Conservation (phyloP, 1,284 basidiomycete species). For the Irpex sp. region DNA sequence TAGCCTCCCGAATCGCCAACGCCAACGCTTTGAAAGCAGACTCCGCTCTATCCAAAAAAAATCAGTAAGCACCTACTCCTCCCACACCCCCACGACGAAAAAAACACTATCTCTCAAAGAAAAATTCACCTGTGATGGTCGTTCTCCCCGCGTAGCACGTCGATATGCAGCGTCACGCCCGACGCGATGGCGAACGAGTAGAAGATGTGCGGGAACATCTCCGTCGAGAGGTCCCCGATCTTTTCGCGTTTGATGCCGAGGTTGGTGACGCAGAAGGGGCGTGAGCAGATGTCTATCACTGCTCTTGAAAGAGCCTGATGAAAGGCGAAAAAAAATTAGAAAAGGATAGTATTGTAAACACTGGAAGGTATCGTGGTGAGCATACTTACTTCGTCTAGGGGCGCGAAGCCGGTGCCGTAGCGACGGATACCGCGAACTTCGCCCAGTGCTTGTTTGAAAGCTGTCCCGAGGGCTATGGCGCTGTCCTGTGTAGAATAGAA, state of each 20-base stretch:
- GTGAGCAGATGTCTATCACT: slow-evolving; percentile 97
- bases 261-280: slow-evolving; percentile 93
- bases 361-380: no score
- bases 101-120: slow-evolving; percentile 7
- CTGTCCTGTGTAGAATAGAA: slow-evolving; percentile 73
- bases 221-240: slow-evolving; percentile 93
- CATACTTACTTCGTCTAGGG: slow-evolving; percentile 84
- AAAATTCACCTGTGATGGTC: slow-evolving; percentile 87
- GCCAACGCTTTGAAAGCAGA: slow-evolving; percentile 98
- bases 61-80: not conserved
- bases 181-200: slow-evolving; percentile 92
- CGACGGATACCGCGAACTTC: slow-evolving; percentile 93
- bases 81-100: not conserved
- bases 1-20: slow-evolving; percentile 92
- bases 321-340: no score
- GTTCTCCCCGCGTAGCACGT: slow-evolving; percentile 92
- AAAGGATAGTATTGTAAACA: no score
- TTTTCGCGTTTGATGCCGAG: slow-evolving; percentile 92
- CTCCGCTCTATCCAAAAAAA: slow-evolving; percentile 78
- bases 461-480: slow-evolving; percentile 89
- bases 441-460: slow-evolving; percentile 94
- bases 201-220: slow-evolving; percentile 97
- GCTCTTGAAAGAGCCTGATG: slow-evolving; percentile 94
- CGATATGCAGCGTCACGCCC: slow-evolving; percentile 90
- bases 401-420: slow-evolving; percentile 96